Evolutionary conservation across 1,284 basidiomycete genomes (phyloP), one percentile per base, ranked within the genome.

Genomic region (Leccinum fuscescens): DNA sequence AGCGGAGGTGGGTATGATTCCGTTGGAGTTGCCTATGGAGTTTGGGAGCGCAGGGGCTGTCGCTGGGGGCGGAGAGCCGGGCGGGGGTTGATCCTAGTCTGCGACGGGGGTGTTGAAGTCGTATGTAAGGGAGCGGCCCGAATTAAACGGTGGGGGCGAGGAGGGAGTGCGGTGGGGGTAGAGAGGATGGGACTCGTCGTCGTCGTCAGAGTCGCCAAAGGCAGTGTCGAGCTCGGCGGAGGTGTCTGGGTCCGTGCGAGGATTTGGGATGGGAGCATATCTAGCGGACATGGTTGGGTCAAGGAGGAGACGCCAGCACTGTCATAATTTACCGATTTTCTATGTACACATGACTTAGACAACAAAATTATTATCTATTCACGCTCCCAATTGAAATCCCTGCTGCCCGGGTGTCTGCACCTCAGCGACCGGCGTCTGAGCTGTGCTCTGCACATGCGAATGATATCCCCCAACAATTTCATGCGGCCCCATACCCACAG

Each of bases 1-100:
- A 35, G 77, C 67, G 61, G 80, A 80, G 2, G 80, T 69, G 33
- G 93, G 91, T 53, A 94, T 70, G 27, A 85, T 69, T 12, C 93
- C 93, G 72, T 96, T 95, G 14, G 89, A 86, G 74, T 95, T 96
- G 46, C 93, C 93, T 57, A 81, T 80, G 48, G 85, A 80, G 75
- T 88, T 90, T 33, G 82, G 88, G 59, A 85, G 80, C 54, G 86
- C 91, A 57, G 75, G 78, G 62, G 78, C 76, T 2, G 84, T 88
- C 62, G 78, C 88, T 9, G 77, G 79, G 6, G 93, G 92, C 2
- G 93, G 93, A n/a, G 92, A 93, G 55, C 91, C 90, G 7, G 90
- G 89, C 15, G 92, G 92, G 39, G 93, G 90, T 58, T 81, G 84
- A 66, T 85, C 86, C 74, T 88, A 90, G 71, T 90, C 93, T 62